Percentiles rank a stretch among this genome's conserved stretches.
These are phyloP conservation scores for Podospora bellae-mahoneyi DNA, from an alignment of 495 filamentous ascomycete genomes.

Conservation along the genomic window DNA sequence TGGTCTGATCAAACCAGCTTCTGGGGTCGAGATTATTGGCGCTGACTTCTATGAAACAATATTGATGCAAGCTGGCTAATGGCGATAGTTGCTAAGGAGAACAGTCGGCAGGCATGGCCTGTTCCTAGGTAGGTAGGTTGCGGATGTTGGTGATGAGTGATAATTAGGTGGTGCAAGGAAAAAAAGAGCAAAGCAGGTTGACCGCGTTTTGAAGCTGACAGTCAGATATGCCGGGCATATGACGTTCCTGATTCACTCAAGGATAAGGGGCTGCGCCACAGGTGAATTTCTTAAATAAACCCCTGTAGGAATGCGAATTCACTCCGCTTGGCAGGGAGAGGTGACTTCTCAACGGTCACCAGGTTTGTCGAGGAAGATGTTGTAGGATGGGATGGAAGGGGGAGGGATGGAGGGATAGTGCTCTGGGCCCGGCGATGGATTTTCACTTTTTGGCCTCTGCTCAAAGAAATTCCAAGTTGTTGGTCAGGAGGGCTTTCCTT, in stretches of 20 bases:
- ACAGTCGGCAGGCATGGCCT: neutral
- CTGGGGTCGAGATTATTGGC: neutral
- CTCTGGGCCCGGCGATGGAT: neutral
- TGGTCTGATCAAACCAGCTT: neutral
- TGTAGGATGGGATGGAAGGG: neutral
- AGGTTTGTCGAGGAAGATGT: neutral
- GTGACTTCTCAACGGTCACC: neutral
- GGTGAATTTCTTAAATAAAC: neutral
- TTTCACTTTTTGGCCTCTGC: neutral
- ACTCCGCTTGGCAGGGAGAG: neutral
- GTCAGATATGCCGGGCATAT: neutral
- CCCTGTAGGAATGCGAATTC: neutral
- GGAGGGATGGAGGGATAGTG: neutral
- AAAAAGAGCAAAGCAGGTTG: neutral
- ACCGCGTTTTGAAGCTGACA: neutral
- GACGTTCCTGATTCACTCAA: neutral
- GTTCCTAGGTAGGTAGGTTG: neutral
- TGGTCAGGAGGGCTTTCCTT: neutral
- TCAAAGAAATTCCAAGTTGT: constrained; percentile 5
- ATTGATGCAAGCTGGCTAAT: neutral
- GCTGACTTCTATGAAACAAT: neutral
- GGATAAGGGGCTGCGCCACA: neutral
- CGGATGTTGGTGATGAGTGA: neutral
- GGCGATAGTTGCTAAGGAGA: neutral
- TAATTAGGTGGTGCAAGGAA: neutral